Conservation (phyloP, 1,139 yeast species). For the Tardiomyces blankii region DNA sequence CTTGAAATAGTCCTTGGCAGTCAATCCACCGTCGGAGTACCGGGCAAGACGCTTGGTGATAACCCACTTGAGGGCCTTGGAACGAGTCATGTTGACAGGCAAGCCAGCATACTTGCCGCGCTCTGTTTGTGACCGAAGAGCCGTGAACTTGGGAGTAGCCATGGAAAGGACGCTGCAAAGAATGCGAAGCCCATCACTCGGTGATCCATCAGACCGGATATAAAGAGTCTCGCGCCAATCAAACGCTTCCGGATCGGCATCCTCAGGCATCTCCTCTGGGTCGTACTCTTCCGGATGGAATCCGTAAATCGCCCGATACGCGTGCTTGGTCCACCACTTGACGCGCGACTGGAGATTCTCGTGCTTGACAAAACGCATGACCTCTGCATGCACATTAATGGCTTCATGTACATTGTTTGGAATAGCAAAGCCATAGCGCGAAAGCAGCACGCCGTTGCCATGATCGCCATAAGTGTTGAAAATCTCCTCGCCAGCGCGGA, state of each 20-base stretch:
- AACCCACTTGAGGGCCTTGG: slow-evolving; percentile 10
- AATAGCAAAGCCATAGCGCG: slow-evolving; percentile 66
- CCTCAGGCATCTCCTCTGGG: slow-evolving; percentile 11
- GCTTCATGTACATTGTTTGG: slow-evolving; percentile 46
- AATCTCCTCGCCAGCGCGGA: slow-evolving; percentile 44
- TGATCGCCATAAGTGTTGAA: slow-evolving; percentile 73
- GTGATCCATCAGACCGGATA: slow-evolving; percentile 9
- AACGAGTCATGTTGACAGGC: slow-evolving; percentile 8
- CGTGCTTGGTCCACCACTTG: slow-evolving; percentile 49
- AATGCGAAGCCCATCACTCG: not conserved
- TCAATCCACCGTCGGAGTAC: slow-evolving; percentile 21
- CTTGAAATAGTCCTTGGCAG: slow-evolving; percentile 18
- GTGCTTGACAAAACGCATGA: slow-evolving; percentile 32
- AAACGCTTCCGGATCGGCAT: slow-evolving; percentile 4
- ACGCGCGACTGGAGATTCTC: slow-evolving; percentile 34
- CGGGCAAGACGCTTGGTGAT: slow-evolving; percentile 14
- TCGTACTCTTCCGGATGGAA: slow-evolving; percentile 11
- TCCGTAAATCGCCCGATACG: not conserved
- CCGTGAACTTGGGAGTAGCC: not conserved
- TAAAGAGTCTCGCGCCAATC: slow-evolving; percentile 10
- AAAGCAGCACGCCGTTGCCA: slow-evolving; percentile 51
- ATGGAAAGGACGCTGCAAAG: not conserved
- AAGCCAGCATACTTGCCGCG: slow-evolving; percentile 9
- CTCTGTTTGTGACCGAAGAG: not conserved
- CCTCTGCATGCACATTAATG: slow-evolving; percentile 45